Conservation (phyloP, 169 alveolate species). For the Babesia ovata region DNA sequence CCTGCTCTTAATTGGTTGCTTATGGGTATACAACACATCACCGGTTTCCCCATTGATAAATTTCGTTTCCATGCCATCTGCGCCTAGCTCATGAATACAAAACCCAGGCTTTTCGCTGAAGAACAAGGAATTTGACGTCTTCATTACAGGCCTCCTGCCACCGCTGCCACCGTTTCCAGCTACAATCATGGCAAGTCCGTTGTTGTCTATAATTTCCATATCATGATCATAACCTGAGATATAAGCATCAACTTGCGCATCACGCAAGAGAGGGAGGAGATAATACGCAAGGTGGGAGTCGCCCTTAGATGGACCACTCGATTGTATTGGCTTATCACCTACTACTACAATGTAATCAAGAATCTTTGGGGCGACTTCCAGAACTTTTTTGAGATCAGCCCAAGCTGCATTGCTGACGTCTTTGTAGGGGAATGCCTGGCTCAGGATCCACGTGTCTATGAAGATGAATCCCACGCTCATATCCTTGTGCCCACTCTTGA, state of each 20-base stretch:
- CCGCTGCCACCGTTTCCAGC: constrained; percentile 83
- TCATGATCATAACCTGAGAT: constrained; percentile 87
- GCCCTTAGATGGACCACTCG: constrained; percentile 88
- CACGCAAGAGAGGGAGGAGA: constrained; percentile 83
- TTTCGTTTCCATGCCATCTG: constrained; percentile 79
- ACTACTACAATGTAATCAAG: constrained; percentile 86
- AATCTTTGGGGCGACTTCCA: constrained; percentile 83
- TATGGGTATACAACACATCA: constrained; percentile 75
- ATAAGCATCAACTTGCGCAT: constrained; percentile 88
- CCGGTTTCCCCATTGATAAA: constrained; percentile 81
- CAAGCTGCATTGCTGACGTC: constrained; percentile 84
- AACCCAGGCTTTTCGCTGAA: constrained; percentile 81
- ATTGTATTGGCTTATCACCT: constrained; percentile 88
- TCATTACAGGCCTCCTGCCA: constrained; percentile 69
- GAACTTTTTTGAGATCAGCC: constrained; percentile 83
- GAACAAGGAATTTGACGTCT: constrained; percentile 69
- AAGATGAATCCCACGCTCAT: constrained; percentile 84
- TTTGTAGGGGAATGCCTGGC: constrained; percentile 83
- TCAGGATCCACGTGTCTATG: constrained; percentile 88
- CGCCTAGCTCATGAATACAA: constrained; percentile 81
- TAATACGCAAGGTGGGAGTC: constrained; percentile 80
- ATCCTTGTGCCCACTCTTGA: constrained; percentile 80
- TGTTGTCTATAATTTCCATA: constrained; percentile 78
- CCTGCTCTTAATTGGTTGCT: constrained; percentile 72
- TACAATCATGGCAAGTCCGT: constrained; percentile 70